Percentiles rank a stretch among this genome's conserved stretches.
Evolutionary conservation across 1,284 basidiomycete genomes (phyloP).

Genomic region (Puccinia horiana): DNA sequence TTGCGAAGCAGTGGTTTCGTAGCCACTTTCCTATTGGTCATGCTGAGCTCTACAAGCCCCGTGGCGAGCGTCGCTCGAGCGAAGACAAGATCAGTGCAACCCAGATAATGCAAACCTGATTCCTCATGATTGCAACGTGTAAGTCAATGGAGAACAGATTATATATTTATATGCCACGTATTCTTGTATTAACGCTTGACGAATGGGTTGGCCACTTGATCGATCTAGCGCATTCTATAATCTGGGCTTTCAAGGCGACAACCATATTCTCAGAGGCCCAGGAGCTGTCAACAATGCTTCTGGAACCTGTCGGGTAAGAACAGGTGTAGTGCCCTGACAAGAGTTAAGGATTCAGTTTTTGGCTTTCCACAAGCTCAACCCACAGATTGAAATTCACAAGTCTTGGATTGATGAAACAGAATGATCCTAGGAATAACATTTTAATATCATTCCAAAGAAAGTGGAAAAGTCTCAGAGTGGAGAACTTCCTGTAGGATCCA

Average conservation of each 20-base stretch:
- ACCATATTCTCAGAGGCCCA: not conserved
- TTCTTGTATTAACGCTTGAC: not conserved
- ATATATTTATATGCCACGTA: not conserved
- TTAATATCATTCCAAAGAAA: not conserved
- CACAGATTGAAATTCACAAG: no score
- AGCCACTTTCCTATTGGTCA: not conserved
- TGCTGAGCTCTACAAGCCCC: not conserved
- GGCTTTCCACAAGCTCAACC: no score
- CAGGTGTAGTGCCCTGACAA: not conserved
- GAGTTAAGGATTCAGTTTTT: no score
- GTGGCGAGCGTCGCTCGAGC: not conserved
- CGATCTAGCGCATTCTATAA: not conserved
- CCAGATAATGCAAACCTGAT: not conserved
- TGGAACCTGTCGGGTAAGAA: constrained; percentile 2
- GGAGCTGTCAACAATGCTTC: not conserved
- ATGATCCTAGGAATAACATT: no score
- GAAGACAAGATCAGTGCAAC: not conserved
- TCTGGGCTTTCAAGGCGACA: not conserved
- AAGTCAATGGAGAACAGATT: not conserved
- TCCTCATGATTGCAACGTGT: constrained; percentile 4
- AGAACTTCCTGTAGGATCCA: no score
- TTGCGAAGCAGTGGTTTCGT: not conserved
- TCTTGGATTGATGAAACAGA: no score
- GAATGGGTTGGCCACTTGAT: not conserved
- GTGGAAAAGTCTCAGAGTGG: no score